phyloP scores from a whole-genome alignment of 768 basidiomycete species.

The Mycena chlorophos region DNA sequence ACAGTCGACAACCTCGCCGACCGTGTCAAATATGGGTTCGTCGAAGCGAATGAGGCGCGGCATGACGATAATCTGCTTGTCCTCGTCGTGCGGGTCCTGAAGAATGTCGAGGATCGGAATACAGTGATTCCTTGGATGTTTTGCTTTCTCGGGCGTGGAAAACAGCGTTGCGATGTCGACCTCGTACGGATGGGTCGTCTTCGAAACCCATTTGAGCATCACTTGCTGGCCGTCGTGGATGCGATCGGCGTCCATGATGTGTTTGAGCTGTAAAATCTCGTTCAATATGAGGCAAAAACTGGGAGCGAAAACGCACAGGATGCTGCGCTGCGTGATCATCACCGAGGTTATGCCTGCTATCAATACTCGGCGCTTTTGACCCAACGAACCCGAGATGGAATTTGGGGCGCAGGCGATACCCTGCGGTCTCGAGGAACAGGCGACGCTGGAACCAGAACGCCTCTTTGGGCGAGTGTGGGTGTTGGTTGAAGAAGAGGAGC shows the following conservation, averaged over 20 bases:
- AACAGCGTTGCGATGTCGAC: conserved; percentile 26
- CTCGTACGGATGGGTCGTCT: conserved; percentile 24
- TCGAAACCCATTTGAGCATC: conserved; percentile 19
- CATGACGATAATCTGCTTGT: conserved; percentile 30
- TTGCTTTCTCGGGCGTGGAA: conserved; percentile 7
- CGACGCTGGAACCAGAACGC: conserved; percentile 20
- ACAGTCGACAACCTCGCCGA: conserved; percentile 31
- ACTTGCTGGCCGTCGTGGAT: conserved; percentile 12
- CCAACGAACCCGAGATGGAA: conserved; percentile 15
- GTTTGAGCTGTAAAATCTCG: conserved; percentile 6
- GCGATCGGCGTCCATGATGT: conserved; percentile 21
- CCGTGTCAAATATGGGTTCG: conserved; percentile 21
- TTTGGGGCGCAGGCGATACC: conserved; percentile 18
- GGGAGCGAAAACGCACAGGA: conserved; percentile 9
- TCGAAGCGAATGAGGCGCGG: conserved; percentile 27
- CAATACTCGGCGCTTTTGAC: conserved; percentile 7
- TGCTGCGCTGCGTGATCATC: conserved; percentile 20
- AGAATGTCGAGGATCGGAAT: conserved; percentile 27
- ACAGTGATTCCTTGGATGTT: conserved; percentile 26
- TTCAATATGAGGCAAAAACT: not conserved
- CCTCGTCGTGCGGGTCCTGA: conserved; percentile 12
- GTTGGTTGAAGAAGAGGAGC: not conserved
- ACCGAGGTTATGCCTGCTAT: conserved; percentile 9
- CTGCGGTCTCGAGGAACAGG: conserved; percentile 18
- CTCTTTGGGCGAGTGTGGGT: conserved; percentile 5